A percentile compares a stretch with the other conserved stretches of the same genome.
phyloP scores from a whole-genome alignment of 1,284 basidiomycete species.

The Microbotryum lychnidis-dioicae region DNA sequence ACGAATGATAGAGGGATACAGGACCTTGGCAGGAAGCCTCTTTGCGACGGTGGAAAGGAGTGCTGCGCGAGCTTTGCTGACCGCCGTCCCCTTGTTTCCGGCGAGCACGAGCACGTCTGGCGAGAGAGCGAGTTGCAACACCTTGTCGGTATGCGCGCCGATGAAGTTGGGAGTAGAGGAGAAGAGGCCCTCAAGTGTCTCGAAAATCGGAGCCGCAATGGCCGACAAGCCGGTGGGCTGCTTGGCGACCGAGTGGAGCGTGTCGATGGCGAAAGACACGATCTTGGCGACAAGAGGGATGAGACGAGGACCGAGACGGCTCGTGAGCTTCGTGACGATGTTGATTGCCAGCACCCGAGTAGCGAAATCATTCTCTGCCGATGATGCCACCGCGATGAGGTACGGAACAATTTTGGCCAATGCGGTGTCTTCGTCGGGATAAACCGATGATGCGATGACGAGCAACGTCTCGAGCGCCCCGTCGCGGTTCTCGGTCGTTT shows the following conservation, averaged over 20 bases:
- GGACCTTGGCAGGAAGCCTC: slow-evolving; percentile 53
- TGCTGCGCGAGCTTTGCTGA: slow-evolving; percentile 10
- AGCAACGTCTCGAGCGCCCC: slow-evolving; percentile 48
- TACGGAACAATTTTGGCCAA: slow-evolving; percentile 55
- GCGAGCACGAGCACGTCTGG: slow-evolving; percentile 33
- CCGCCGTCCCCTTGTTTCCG: slow-evolving; percentile 12
- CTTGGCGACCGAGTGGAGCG: slow-evolving; percentile 47
- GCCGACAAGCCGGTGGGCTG: slow-evolving; percentile 29
- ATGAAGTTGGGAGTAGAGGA: slow-evolving; percentile 44
- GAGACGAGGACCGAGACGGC: slow-evolving; percentile 70
- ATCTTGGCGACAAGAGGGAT: slow-evolving; percentile 75
- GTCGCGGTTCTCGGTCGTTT: slow-evolving; percentile 40
- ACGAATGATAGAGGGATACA: slow-evolving; percentile 30
- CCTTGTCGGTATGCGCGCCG: slow-evolving; percentile 40
- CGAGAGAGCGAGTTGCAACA: slow-evolving; percentile 39
- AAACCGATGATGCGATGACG: slow-evolving; percentile 52
- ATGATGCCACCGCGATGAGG: slow-evolving; percentile 48
- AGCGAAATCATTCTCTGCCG: slow-evolving; percentile 39
- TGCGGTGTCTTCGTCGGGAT: slow-evolving; percentile 57
- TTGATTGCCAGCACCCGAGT: slow-evolving; percentile 43
- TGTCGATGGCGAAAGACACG: slow-evolving; percentile 51
- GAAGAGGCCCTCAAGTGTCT: slow-evolving; percentile 31
- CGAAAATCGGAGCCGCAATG: slow-evolving; percentile 21
- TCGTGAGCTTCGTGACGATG: slow-evolving; percentile 55
- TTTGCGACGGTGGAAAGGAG: slow-evolving; percentile 46